Evolutionary conservation across 805 yeast species (phyloP), one percentile per base, ranked within the genome.

Genomic region (Saccharomycopsis fermentans): DNA sequence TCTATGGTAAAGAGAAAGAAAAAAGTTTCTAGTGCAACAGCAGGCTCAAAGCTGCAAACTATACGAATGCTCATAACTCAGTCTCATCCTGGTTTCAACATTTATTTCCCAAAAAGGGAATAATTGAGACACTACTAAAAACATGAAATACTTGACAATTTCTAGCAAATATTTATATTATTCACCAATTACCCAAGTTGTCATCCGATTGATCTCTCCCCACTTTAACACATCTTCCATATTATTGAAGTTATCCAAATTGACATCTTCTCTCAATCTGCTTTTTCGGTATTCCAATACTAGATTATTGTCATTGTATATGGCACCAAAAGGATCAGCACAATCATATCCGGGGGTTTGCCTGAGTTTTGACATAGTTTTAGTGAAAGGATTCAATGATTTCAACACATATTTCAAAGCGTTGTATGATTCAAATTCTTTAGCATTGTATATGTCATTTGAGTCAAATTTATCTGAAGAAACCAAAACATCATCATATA

Each of bases 331-430:
- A 35, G 32, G 39, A 64, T 51, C 35, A 55, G 26, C 34, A 64
- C 39, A 66, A 61, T 57, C 65, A 68, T 53, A 65, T 66, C 35
- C 63, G n/a, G n/a, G 29, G n/a, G 29, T 51, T n/a, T 27, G 26
- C 6, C 11, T n/a, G 8, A n/a, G 32, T 14, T 19, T 63, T 52
- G 66, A 63, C 9, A 4, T 8, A 11, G 16, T 16, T n/a, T 19
- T 43, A 21, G 21, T 43, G 12, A 43, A 43, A 14, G 77, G 77
- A 64, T 73, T 74, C 54, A 74, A 66, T 56, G 71, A 64, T 56
- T 68, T 68, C 60, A 67, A 63, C 17, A 73, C 63, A 47, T 65
- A 68, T 52, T 65, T 62, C 55, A 74, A 51, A 9, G 59, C 37
- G 16, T 55, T 29, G 59, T 58, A 60, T 1, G 50, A 19, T 43